Conservation (phyloP, 441 rosid genomes). For the Rhodomyrtus psidioides region DNA sequence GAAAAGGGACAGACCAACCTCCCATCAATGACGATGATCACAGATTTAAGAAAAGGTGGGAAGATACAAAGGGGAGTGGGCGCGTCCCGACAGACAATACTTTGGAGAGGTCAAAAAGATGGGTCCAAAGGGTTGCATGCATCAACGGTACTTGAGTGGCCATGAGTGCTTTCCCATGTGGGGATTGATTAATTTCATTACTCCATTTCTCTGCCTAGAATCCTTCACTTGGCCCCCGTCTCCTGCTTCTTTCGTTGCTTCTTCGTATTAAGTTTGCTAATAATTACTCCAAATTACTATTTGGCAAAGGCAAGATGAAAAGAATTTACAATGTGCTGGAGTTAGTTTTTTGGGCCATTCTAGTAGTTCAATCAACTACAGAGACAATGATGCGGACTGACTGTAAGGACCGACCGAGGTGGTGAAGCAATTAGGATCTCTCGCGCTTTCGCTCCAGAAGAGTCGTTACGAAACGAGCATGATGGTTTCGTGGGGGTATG, state of each 20-base stretch:
- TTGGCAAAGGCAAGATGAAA: neutral
- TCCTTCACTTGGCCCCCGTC: neutral
- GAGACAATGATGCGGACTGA: neutral
- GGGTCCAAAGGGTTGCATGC: slow-evolving; percentile 13
- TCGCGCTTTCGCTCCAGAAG: neutral
- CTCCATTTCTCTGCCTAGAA: neutral
- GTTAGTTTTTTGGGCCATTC: neutral
- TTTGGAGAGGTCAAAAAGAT: slow-evolving; percentile 1
- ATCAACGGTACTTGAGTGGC: slow-evolving; percentile 28
- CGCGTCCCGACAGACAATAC: slow-evolving; percentile 15
- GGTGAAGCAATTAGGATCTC: neutral
- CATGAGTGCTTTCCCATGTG: slow-evolving; percentile 43
- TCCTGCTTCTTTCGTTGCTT: neutral
- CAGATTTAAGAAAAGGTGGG: neutral
- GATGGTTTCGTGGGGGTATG: neutral
- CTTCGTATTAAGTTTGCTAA: neutral
- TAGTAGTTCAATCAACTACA: neutral
- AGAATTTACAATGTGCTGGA: neutral
- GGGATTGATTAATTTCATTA: neutral
- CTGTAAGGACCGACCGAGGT: neutral
- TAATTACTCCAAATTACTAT: neutral
- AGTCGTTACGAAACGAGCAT: neutral
- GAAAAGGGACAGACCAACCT: neutral
- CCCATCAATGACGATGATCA: neutral
- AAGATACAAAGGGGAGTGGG: neutral